These are phyloP conservation scores for Sordariomycetes sp. DNA, from an alignment of 2,329 filamentous ascomycete species.

Conservation along the genomic window DNA sequence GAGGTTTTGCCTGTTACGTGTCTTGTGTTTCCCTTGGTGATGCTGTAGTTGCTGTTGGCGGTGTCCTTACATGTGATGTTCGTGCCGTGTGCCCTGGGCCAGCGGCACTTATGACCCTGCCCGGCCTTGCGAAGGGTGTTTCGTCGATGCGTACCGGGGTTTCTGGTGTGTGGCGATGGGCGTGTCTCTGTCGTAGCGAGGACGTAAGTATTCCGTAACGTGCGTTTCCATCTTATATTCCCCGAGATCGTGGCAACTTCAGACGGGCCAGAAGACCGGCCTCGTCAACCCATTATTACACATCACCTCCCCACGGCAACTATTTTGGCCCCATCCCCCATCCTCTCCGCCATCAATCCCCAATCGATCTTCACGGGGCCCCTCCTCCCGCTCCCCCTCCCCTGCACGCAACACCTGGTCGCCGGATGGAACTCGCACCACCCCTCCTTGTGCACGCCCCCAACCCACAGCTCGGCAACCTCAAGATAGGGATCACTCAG, in stretches of 20 bases:
- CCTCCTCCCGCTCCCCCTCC: slow-evolving; percentile 1
- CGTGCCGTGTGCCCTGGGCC: no score
- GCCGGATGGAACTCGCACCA: slow-evolving; percentile 31
- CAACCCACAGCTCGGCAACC: slow-evolving; percentile 24
- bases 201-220: no score
- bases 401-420: slow-evolving; percentile 9
- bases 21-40: neutral
- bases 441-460: slow-evolving; percentile 20
- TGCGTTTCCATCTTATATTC: no score
- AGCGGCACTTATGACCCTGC: no score
- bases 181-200: no score
- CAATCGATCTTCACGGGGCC: neutral
- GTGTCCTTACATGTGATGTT: neutral
- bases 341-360: neutral
- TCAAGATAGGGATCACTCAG: slow-evolving; percentile 34
- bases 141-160: no score
- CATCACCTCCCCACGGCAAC: neutral
- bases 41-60: neutral
- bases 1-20: neutral
- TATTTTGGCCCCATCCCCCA: neutral
- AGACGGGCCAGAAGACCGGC: no score
- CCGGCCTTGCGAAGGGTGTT: no score
- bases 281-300: neutral
- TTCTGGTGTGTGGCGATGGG: no score
- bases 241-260: no score